phyloP scores from a whole-genome alignment of 2,329 filamentous ascomycete species.

The Hypomyces perniciosus region DNA sequence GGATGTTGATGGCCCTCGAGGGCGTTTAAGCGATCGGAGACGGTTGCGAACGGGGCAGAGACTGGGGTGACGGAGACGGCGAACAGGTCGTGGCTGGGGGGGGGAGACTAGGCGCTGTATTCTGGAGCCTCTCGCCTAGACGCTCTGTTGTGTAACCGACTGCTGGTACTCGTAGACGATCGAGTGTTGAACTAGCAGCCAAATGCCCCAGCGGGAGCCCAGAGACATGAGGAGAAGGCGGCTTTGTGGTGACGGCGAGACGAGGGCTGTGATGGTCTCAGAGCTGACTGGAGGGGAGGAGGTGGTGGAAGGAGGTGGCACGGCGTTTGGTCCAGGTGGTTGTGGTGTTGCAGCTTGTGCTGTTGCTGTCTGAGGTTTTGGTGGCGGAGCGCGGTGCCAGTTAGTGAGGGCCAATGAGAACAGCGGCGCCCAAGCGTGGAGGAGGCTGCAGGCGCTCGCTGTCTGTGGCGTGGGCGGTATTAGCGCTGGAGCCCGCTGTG shows the following conservation, averaged over 20 bases:
- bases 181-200: conserved; percentile 8
- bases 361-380: conserved; percentile 7
- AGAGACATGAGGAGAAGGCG: conserved; percentile 13
- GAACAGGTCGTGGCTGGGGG: not conserved
- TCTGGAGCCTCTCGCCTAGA: not conserved
- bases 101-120: not conserved
- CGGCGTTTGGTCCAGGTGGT: conserved; percentile 4
- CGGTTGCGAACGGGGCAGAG: not conserved
- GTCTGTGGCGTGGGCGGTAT: not conserved
- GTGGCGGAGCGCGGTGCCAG: not conserved
- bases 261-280: not conserved
- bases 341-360: conserved; percentile 2
- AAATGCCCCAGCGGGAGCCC: conserved; percentile 6
- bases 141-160: not conserved
- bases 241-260: not conserved
- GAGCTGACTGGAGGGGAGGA: not conserved
- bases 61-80: not conserved
- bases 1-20: conserved; percentile 3
- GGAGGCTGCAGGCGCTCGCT: not conserved
- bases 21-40: conserved; percentile 3
- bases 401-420: too few species aligned
- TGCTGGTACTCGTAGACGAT: conserved; percentile 8
- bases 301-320: conserved; percentile 8
- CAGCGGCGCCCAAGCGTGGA: too few species aligned
- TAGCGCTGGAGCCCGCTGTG: too few species aligned